Percentiles rank a stretch among this genome's conserved stretches.
phyloP scores from a whole-genome alignment of 257 asterid genomes.

The Petunia secreta region DNA sequence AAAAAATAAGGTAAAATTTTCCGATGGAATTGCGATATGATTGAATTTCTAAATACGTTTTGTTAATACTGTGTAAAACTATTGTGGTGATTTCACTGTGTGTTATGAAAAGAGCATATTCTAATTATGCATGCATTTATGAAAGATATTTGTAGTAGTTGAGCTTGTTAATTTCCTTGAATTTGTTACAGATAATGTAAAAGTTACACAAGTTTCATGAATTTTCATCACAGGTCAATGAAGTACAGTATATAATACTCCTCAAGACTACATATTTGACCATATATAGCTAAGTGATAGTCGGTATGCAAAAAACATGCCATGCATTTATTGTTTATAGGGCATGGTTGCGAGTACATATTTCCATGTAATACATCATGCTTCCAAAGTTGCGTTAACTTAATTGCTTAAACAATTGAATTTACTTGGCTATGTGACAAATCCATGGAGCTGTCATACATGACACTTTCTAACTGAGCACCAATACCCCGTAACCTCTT shows the following conservation, averaged over 20 bases:
- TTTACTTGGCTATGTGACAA: neutral
- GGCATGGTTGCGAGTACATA: constrained; percentile 8
- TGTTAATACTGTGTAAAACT: too few species aligned
- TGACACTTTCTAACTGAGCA: neutral
- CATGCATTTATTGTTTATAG: neutral
- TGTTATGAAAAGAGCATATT: neutral
- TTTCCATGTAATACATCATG: neutral
- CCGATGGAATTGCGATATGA: neutral
- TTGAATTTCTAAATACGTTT: too few species aligned
- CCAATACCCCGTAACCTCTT: neutral
- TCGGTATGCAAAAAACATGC: too few species aligned
- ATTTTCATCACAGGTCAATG: neutral
- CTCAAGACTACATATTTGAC: too few species aligned
- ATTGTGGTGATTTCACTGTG: too few species aligned
- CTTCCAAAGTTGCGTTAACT: neutral
- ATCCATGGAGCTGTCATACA: neutral
- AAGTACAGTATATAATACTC: too few species aligned
- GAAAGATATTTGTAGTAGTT: neutral
- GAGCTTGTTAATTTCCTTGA: neutral
- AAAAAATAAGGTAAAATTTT: neutral
- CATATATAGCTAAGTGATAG: too few species aligned
- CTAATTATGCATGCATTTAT: neutral
- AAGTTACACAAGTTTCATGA: neutral
- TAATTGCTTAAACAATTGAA: neutral
- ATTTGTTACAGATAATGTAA: neutral